Conservation (phyloP, 2,329 filamentous ascomycete species). For the Aspergillus novofumigatus region DNA sequence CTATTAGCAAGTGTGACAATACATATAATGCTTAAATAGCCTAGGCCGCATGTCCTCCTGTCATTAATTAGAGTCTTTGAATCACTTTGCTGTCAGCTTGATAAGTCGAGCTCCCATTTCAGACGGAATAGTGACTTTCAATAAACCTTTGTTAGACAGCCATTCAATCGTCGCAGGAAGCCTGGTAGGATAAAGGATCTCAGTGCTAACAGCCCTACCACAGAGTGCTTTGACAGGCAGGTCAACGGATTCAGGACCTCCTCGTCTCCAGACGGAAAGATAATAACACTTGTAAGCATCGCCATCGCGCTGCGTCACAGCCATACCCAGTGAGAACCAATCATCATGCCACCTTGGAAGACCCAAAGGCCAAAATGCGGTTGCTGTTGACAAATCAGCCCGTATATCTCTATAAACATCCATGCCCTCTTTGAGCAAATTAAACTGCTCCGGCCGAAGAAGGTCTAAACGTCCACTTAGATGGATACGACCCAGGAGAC, state of each 20-base stretch:
- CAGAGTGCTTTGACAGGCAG: slow-evolving; percentile 4
- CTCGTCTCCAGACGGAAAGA: slow-evolving; percentile 20
- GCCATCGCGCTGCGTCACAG: not conserved
- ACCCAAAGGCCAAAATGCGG: slow-evolving; percentile 33
- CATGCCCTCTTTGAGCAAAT: slow-evolving; percentile 27
- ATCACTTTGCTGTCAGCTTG: slow-evolving; percentile 1
- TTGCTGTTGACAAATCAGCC: slow-evolving; percentile 11
- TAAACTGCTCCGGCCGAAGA: slow-evolving; percentile 19
- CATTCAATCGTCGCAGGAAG: slow-evolving; percentile 3
- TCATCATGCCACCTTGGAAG: slow-evolving; percentile 30
- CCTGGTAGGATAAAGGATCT: slow-evolving; percentile 8
- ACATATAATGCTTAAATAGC: not conserved
- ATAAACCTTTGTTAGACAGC: not conserved
- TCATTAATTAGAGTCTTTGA: not conserved
- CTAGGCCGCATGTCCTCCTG: not conserved
- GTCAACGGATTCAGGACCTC: slow-evolving; percentile 2
- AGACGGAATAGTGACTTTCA: slow-evolving; percentile 2
- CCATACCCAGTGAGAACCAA: slow-evolving; percentile 28
- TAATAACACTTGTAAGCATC: slow-evolving; percentile 2
- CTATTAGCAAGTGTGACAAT: too few relatives aligned
- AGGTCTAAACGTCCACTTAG: slow-evolving; percentile 28
- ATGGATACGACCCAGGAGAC: slow-evolving; percentile 29
- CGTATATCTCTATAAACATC: slow-evolving; percentile 26
- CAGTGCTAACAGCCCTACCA: not conserved
- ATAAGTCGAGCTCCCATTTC: slow-evolving; percentile 9